phyloP scores from a whole-genome alignment of 202 grass and related monocot genomes.

The Brachypodium distachyon region DNA sequence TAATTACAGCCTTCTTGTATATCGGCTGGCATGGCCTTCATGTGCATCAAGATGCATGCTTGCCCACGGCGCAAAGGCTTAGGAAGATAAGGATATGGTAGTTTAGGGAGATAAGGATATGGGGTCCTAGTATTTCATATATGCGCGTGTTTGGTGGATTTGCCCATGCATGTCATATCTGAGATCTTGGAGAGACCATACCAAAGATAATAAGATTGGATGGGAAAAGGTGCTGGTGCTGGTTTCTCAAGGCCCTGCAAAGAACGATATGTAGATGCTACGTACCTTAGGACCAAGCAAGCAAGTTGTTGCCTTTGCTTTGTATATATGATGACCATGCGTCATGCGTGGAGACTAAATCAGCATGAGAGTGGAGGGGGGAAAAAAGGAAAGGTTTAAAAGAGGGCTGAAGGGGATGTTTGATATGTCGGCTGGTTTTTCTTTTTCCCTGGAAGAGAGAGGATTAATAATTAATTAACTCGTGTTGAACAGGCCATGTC shows the following conservation, averaged over 20 bases:
- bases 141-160: neutral
- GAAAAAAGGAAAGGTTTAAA: neutral
- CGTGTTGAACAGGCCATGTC: neutral
- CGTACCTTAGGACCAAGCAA: neutral
- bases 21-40: neutral
- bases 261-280: neutral
- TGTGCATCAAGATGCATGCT: neutral
- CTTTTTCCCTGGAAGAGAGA: neutral
- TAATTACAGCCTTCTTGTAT: neutral
- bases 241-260: neutral
- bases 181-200: neutral
- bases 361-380: neutral
- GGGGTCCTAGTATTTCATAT: too few species aligned
- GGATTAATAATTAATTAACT: neutral
- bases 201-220: too few species aligned
- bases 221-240: neutral
- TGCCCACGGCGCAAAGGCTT: neutral
- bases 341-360: neutral
- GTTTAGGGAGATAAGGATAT: too few species aligned
- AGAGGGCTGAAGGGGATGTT: neutral
- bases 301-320: neutral
- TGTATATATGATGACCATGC: neutral
- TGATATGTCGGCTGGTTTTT: neutral
- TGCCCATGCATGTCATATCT: neutral
- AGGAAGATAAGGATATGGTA: neutral